These are phyloP conservation scores for Carallia pectinifolia DNA, from an alignment of 345 rosid species.

Conservation along the genomic window DNA sequence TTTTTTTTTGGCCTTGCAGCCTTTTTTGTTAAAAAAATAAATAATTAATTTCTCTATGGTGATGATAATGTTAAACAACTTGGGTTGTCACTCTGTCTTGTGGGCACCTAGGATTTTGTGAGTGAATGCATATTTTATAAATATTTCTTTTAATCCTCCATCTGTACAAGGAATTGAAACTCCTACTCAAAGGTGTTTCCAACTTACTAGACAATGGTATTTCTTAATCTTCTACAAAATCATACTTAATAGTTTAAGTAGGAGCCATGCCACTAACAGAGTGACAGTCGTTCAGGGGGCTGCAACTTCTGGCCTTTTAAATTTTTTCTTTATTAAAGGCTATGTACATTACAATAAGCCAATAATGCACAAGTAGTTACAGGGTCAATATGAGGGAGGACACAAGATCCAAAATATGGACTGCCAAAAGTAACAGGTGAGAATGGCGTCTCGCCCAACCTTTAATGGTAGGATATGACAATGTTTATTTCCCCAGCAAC, in stretches of 20 bases:
- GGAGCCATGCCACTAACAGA: too few species aligned
- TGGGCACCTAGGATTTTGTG: constrained; percentile 2
- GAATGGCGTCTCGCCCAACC: constrained; percentile 6
- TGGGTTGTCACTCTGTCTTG: too few species aligned
- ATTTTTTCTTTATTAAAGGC: constrained; percentile 5
- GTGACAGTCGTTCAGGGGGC: not conserved
- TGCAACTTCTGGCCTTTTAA: not conserved
- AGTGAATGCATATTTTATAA: constrained; percentile 8
- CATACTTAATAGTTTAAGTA: too few species aligned
- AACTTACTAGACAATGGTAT: constrained; percentile 5
- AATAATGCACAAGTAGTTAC: not conserved
- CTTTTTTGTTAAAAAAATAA: too few species aligned
- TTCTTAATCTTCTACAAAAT: not conserved
- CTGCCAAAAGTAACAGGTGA: not conserved
- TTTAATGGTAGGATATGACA: not conserved
- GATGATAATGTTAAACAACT: too few species aligned
- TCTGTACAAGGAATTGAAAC: too few species aligned
- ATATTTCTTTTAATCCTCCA: not conserved
- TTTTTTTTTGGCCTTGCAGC: too few species aligned
- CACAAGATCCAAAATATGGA: constrained; percentile 34
- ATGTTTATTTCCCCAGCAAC: too few species aligned
- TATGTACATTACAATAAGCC: not conserved
- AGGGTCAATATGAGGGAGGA: constrained; percentile 6
- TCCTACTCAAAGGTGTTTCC: not conserved
- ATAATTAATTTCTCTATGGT: not conserved